A percentile compares a stretch with the other conserved stretches of the same genome.
Evolutionary conservation across 2,329 filamentous ascomycete species (phyloP).

Genomic region (Blastomyces silverae): DNA sequence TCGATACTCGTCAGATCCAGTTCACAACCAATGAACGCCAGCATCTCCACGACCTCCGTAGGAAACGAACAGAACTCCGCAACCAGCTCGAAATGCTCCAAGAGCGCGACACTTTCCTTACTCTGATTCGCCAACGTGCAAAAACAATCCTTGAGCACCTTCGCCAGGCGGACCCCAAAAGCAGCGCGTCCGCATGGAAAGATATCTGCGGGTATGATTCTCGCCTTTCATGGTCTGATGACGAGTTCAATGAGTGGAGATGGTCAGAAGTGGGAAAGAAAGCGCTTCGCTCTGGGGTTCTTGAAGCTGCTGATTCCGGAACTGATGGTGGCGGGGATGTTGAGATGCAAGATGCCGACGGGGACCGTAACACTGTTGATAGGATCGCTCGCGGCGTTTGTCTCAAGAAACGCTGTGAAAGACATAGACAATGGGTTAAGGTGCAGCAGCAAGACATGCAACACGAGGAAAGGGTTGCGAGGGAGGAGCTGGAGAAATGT

Average conservation of each 20-base stretch:
- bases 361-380: constrained; percentile 25
- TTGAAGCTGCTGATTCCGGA: constrained; percentile 25
- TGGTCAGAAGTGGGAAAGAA: constrained; percentile 34
- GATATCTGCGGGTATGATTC: constrained; percentile 46
- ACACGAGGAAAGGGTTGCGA: constrained; percentile 39
- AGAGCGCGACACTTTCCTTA: constrained; percentile 39
- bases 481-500: constrained; percentile 35
- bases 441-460: constrained; percentile 42
- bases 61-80: constrained; percentile 19
- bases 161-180: constrained; percentile 42
- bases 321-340: constrained; percentile 33
- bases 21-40: constrained; percentile 22
- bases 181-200: constrained; percentile 34
- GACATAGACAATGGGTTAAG: constrained; percentile 45
- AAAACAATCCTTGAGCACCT: constrained; percentile 40
- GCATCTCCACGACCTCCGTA: constrained; percentile 17
- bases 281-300: constrained; percentile 36
- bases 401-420: constrained; percentile 43
- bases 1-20: constrained; percentile 18
- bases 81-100: constrained; percentile 37
- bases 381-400: constrained; percentile 40
- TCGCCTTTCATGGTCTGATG: constrained; percentile 44
- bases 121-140: constrained; percentile 37
- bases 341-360: constrained; percentile 32
- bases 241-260: constrained; percentile 45